Evolutionary conservation across 306 rosid species (phyloP).

Genomic region (Delonix regia): DNA sequence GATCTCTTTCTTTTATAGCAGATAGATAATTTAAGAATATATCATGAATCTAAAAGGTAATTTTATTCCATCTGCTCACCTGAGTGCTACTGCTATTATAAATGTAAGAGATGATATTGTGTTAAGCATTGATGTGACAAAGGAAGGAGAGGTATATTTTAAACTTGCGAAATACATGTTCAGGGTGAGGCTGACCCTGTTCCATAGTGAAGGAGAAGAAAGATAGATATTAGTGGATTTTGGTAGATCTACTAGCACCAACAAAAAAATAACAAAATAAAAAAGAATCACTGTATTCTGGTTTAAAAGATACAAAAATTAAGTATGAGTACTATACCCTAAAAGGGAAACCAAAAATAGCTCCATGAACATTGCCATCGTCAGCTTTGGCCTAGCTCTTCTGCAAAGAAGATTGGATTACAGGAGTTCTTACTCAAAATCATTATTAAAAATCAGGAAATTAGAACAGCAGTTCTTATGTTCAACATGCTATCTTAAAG

Average conservation of each 20-base stretch:
- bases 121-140: slow-evolving; percentile 50
- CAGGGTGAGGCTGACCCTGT: slow-evolving; percentile 44
- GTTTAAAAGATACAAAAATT: neutral
- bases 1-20: neutral
- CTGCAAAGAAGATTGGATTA: slow-evolving; percentile 37
- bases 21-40: neutral
- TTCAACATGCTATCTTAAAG: neutral
- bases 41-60: neutral
- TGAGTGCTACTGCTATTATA: slow-evolving; percentile 41
- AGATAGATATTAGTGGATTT: slow-evolving; percentile 9
- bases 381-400: slow-evolving; percentile 48
- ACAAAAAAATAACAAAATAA: no score
- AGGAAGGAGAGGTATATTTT: slow-evolving; percentile 49
- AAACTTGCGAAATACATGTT: slow-evolving; percentile 51
- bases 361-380: slow-evolving; percentile 45
- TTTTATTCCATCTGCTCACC: slow-evolving; percentile 29
- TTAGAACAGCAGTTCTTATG: neutral
- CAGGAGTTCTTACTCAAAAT: neutral
- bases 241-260: no score
- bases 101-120: slow-evolving; percentile 49
- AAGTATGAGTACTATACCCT: slow-evolving; percentile 34
- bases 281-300: neutral
- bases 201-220: slow-evolving; percentile 5
- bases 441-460: neutral
- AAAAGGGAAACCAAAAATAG: slow-evolving; percentile 46